Conservation (phyloP, 177 flowering plant species). For the Telopea speciosissima region DNA sequence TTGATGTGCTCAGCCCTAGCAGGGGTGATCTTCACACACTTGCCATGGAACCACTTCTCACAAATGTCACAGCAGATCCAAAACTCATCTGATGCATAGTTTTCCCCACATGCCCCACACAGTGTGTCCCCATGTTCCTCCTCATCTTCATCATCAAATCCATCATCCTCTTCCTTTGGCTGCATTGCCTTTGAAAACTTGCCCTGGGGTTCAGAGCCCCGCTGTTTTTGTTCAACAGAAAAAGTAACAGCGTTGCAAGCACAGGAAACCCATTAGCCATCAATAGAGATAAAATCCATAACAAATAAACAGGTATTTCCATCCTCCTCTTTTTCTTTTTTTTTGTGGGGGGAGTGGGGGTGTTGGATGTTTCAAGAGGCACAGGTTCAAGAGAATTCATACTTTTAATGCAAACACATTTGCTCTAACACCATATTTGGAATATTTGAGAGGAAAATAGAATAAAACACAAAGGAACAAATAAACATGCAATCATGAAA, state of each 20-base stretch:
- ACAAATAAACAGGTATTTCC: background rate
- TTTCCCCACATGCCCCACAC: conserved; percentile 85
- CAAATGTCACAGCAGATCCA: conserved; percentile 90
- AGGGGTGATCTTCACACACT: conserved; percentile 84
- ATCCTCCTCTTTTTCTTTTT: too few species aligned
- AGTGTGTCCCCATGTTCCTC: conserved; percentile 84
- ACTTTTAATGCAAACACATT: too few species aligned
- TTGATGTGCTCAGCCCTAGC: conserved; percentile 84
- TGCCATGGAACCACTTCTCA: conserved; percentile 88
- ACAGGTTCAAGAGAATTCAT: too few species aligned
- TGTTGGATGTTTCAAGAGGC: too few species aligned
- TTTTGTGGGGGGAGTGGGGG: too few species aligned
- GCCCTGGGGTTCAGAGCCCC: conserved; percentile 36
- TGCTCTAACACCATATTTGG: too few species aligned
- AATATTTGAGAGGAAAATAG: background rate
- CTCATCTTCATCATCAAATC: conserved; percentile 55
- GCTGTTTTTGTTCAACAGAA: conserved; percentile 24
- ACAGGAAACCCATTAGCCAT: background rate
- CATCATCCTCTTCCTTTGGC: conserved; percentile 55
- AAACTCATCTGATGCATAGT: conserved; percentile 71
- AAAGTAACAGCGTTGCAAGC: background rate
- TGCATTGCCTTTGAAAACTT: conserved; percentile 39
- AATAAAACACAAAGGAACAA: too few species aligned
- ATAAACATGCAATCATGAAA: too few species aligned
- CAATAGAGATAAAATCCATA: background rate